phyloP scores from a whole-genome alignment of 1,139 yeast species.

The Lodderomyces margitis region DNA sequence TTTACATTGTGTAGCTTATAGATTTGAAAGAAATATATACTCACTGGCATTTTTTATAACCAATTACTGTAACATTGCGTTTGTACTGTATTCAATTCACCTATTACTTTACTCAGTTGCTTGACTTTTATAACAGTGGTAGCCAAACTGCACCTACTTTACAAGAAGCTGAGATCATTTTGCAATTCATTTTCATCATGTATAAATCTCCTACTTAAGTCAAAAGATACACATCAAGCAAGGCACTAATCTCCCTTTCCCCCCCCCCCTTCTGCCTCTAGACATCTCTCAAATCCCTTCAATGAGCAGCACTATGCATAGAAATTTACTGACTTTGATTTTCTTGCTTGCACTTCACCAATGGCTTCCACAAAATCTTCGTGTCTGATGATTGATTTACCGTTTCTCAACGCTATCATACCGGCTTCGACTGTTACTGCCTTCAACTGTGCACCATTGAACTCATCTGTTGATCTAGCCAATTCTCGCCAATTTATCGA shows the following conservation, averaged over 20 bases:
- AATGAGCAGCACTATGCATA: slow-evolving; percentile 60
- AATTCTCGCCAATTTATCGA: slow-evolving; percentile 97
- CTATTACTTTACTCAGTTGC: too few species aligned
- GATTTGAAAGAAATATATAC: not conserved
- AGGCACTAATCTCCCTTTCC: too few species aligned
- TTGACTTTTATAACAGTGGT: too few species aligned
- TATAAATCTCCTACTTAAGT: too few species aligned
- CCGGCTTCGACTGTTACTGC: slow-evolving; percentile 99
- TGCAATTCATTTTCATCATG: not conserved
- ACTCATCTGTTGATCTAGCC: slow-evolving; percentile 97
- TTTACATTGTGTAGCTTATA: not conserved
- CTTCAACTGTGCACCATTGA: slow-evolving; percentile 96
- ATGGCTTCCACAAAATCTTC: slow-evolving; percentile 98
- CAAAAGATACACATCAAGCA: too few species aligned
- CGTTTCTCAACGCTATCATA: slow-evolving; percentile 97
- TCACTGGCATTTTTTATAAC: not conserved
- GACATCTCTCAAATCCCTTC: too few species aligned
- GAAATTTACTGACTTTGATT: slow-evolving; percentile 90
- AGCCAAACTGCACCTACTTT: too few species aligned
- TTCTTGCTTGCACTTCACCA: slow-evolving; percentile 97
- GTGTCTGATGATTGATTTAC: slow-evolving; percentile 87
- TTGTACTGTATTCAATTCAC: too few species aligned
- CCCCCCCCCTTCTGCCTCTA: too few species aligned
- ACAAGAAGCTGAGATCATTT: too few species aligned
- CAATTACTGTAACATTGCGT: too few species aligned